Conservation (phyloP, 768 basidiomycete genomes). For the Tylopilus rubrobrunneus region DNA sequence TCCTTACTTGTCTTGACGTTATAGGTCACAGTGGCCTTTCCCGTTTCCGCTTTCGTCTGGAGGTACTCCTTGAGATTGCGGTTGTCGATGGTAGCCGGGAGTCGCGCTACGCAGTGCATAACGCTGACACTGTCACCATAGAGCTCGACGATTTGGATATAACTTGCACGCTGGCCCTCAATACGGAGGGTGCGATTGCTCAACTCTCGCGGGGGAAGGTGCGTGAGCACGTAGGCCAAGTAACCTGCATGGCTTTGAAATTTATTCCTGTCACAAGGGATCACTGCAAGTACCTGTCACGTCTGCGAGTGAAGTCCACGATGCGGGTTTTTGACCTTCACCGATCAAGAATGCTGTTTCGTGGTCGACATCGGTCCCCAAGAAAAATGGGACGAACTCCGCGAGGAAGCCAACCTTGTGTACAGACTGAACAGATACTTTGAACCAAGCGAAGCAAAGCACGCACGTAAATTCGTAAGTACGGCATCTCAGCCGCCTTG, state of each 20-base stretch:
- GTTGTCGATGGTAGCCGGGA: slow-evolving; percentile 10
- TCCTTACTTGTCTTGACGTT: slow-evolving; percentile 12
- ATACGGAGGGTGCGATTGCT: slow-evolving; percentile 14
- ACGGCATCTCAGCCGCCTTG: slow-evolving; percentile 14
- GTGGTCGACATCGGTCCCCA: slow-evolving; percentile 6
- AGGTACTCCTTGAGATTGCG: slow-evolving; percentile 8
- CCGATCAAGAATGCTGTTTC: slow-evolving; percentile 15
- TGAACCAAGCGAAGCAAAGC: neutral
- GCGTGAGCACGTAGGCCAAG: slow-evolving; percentile 21
- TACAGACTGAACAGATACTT: neutral
- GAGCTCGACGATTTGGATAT: slow-evolving; percentile 5
- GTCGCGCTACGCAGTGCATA: neutral
- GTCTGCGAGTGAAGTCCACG: slow-evolving; percentile 25
- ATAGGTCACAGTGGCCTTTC: slow-evolving; percentile 7
- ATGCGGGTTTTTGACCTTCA: slow-evolving; percentile 17
- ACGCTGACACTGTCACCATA: slow-evolving; percentile 11
- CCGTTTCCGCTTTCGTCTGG: slow-evolving; percentile 13
- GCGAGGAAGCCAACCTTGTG: slow-evolving; percentile 18
- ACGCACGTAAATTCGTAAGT: slow-evolving; percentile 22
- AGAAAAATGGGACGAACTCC: slow-evolving; percentile 26
- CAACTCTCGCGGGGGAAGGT: slow-evolving; percentile 8
- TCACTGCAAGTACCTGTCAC: slow-evolving; percentile 11
- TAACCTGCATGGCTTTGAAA: slow-evolving; percentile 9
- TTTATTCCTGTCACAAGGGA: neutral
- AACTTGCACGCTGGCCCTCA: slow-evolving; percentile 13